Conservation (phyloP, 2,329 filamentous ascomycete genomes). For the Zasmidium cellare region DNA sequence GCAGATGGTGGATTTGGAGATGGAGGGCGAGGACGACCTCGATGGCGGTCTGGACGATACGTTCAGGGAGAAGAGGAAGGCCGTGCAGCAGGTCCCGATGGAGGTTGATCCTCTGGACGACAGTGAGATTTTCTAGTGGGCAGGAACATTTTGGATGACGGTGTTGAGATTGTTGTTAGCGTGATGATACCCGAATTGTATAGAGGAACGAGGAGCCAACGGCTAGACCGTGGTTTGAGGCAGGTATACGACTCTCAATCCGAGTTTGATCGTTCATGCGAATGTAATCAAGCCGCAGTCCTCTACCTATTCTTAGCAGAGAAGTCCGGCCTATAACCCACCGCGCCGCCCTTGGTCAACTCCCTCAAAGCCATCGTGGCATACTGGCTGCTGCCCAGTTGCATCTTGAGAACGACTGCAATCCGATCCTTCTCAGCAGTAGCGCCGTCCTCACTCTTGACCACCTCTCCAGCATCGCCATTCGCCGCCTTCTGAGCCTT, state of each 20-base stretch:
- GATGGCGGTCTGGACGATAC: constrained; percentile 44
- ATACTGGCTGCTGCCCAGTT: constrained; percentile 77
- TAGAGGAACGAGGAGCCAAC: not conserved
- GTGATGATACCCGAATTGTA: not conserved
- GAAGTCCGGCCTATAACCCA: constrained; percentile 65
- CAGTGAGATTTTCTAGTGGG: constrained; percentile 34
- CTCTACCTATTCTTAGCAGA: constrained; percentile 30
- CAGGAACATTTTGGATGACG: not conserved
- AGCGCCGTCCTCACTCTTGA: constrained; percentile 18
- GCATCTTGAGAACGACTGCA: constrained; percentile 71
- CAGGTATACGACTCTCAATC: no score
- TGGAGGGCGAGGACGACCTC: constrained; percentile 27
- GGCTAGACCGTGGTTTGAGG: no score
- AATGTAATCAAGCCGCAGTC: no score
- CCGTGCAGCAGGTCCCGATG: not conserved
- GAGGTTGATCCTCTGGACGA: constrained; percentile 34
- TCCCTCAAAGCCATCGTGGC: constrained; percentile 81
- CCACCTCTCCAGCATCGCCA: constrained; percentile 22
- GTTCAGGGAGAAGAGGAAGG: constrained; percentile 39
- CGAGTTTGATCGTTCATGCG: no score
- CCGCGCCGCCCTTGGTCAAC: constrained; percentile 67
- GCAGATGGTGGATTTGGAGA: constrained; percentile 32
- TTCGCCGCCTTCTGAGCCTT: constrained; percentile 15
- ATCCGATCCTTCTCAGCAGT: constrained; percentile 49
- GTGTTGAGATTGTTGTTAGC: not conserved